Conservation (phyloP, 148 eudicot genomes). For the Nepenthes gracilis region DNA sequence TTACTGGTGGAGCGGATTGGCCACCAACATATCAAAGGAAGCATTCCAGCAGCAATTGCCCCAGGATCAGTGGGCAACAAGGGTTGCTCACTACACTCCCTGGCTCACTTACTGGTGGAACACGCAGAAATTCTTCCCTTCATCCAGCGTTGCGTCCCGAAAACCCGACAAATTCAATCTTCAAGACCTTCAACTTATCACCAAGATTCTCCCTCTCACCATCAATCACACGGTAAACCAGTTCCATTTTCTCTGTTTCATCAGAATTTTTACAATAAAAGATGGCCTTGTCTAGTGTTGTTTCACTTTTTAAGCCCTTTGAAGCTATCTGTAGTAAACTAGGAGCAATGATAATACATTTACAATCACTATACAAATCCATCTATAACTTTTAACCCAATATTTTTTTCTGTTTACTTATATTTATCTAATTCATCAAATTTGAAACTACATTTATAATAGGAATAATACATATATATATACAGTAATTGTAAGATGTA, state of each 20-base stretch:
- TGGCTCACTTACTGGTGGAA: constrained; percentile 63
- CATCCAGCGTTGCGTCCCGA: constrained; percentile 31
- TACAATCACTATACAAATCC: no score
- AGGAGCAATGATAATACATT: no score
- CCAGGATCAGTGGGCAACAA: constrained; percentile 43
- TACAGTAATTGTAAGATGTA: no score
- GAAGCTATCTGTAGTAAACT: no score
- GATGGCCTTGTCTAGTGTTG: neutral
- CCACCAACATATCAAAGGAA: constrained; percentile 24
- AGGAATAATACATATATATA: no score
- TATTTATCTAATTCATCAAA: no score
- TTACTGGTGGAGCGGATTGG: constrained; percentile 54
- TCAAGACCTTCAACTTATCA: constrained; percentile 17
- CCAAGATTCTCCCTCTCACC: constrained; percentile 1
- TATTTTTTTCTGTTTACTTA: no score
- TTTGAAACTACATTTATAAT: no score
- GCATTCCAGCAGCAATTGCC: constrained; percentile 23
- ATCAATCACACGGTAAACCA: constrained; percentile 4
- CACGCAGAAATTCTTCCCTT: constrained; percentile 48
- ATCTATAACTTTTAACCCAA: no score
- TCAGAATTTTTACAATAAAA: neutral
- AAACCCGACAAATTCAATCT: constrained; percentile 14
- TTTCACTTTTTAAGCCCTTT: neutral
- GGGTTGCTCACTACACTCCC: constrained; percentile 37
- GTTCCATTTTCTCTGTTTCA: neutral